These are phyloP conservation scores for Hansenula lynferdii DNA, from an alignment of 1,139 yeast genomes.

Conservation along the genomic window DNA sequence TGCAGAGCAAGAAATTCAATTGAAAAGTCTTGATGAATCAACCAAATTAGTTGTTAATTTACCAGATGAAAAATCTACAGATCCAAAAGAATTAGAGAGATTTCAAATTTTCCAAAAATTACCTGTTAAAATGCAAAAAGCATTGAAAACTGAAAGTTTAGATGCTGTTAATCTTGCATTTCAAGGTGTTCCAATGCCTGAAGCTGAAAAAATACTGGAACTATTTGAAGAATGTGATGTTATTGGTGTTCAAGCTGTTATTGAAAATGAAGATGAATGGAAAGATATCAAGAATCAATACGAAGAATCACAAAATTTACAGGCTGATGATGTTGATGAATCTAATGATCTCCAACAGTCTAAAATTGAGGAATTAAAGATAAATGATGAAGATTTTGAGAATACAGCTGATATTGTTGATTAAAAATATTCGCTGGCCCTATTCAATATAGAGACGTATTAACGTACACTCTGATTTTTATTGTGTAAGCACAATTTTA, in stretches of 20 bases:
- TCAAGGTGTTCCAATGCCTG: conserved; percentile 67
- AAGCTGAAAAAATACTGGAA: conserved; percentile 76
- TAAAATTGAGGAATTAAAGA: conserved; percentile 17
- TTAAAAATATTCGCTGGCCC: no score
- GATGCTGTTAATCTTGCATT: conserved; percentile 84
- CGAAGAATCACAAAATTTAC: conserved; percentile 12
- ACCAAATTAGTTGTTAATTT: conserved; percentile 69
- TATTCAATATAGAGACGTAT: no score
- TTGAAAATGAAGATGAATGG: conserved; percentile 72
- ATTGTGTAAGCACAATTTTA: no score
- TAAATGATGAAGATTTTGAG: conserved; percentile 8
- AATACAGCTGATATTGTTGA: conserved; percentile 31
- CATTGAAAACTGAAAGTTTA: conserved; percentile 64
- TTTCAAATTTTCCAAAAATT: conserved; percentile 53
- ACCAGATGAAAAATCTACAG: conserved; percentile 49
- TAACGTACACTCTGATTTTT: no score
- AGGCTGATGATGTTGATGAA: conserved; percentile 3
- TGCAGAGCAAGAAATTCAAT: conserved; percentile 61
- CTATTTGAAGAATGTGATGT: conserved; percentile 78
- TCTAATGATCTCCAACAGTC: no score
- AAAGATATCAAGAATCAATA: conserved; percentile 46
- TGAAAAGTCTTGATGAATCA: conserved; percentile 83
- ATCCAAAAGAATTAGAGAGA: conserved; percentile 43
- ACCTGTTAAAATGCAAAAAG: conserved; percentile 64
- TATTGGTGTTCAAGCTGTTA: conserved; percentile 70